Base-by-base conservation (phyloP, 2,329 filamentous ascomycete genomes). In the Curvularia verruculosa region DNA sequence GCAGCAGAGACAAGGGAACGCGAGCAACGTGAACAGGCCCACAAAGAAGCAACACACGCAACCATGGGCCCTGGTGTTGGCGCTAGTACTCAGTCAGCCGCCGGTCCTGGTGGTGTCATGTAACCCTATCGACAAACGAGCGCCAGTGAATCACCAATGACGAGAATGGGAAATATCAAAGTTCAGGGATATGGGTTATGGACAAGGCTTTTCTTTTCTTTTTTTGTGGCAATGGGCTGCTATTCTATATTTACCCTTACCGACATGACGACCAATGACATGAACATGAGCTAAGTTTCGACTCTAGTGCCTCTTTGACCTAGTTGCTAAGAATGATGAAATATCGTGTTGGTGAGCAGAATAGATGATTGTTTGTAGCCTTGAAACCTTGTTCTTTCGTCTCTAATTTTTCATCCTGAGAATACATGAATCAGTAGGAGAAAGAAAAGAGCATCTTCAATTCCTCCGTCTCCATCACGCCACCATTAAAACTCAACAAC, bases 1-100 rank as follows among this genome's bases (percentile, higher is more conserved):
- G 66, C 48, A 43, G 58, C 57, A 41, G 71, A 75, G 60, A 53
- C 61, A 18, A 63, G 40, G 37, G 66, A 70, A 56, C 58, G 65
- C 37, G 66, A 70, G 46, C 60, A 64, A 28, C 52, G 55, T 18
- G 47, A 59, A 29, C 37, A 18, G 12, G 56, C 59, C 18, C 58
- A 63, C 24, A 54, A 54, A 8, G 53, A 65, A 2, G 63, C 60
- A 13, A 62, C 59, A 24, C 60, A 62, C 40, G 63, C 63, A 12
- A 6, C 50, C 0, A 23, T 64, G 12, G 60, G 63, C 13, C 61
- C 63, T 3, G 63, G 63, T 6, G 63, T 47, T 0, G 63, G 63
- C 39, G 63, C 63, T 26, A 62, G 60, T 34, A 47, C 63, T 18
- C 63, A 65, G 6, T 61, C 53, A 12, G 60, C 58, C 23, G 61